Percentiles rank a stretch among this genome's conserved stretches.
These are phyloP conservation scores for Calocybe gangraenosa DNA, from an alignment of 768 basidiomycete genomes.

Conservation along the genomic window DNA sequence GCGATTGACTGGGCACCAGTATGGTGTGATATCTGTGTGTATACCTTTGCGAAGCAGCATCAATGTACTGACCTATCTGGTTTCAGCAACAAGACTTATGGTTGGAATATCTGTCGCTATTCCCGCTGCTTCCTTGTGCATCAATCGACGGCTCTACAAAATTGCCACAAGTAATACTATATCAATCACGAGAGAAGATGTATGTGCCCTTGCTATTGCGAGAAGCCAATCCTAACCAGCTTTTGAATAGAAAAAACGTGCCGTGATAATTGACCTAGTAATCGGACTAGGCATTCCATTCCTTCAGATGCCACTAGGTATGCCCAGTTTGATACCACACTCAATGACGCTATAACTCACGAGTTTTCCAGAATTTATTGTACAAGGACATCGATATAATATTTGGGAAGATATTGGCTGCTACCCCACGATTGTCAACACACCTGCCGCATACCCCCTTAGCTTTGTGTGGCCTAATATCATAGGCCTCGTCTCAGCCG, in stretches of 20 bases:
- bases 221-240: no score
- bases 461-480: conserved; percentile 34
- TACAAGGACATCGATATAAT: conserved; percentile 57
- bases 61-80: neutral
- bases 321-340: conserved; percentile 11
- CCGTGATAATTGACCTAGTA: conserved; percentile 42
- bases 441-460: conserved; percentile 39
- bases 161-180: conserved; percentile 49
- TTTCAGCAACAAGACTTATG: conserved; percentile 38
- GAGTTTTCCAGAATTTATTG: conserved; percentile 37
- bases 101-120: conserved; percentile 41
- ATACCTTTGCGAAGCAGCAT: neutral
- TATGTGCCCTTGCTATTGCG: conserved; percentile 6
- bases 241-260: conserved; percentile 34
- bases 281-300: conserved; percentile 50
- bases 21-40: conserved; percentile 60
- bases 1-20: conserved; percentile 47
- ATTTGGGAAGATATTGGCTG: conserved; percentile 60
- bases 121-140: conserved; percentile 51
- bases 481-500: conserved; percentile 35
- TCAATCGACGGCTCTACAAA: conserved; percentile 56
- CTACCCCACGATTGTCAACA: conserved; percentile 45
- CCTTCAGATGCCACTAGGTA: conserved; percentile 42
- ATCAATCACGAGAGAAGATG: conserved; percentile 41
- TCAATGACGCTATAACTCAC: neutral